Conservation (phyloP, 225 moss, liverwort and hornwort species). For the Lunularia cruciata region DNA sequence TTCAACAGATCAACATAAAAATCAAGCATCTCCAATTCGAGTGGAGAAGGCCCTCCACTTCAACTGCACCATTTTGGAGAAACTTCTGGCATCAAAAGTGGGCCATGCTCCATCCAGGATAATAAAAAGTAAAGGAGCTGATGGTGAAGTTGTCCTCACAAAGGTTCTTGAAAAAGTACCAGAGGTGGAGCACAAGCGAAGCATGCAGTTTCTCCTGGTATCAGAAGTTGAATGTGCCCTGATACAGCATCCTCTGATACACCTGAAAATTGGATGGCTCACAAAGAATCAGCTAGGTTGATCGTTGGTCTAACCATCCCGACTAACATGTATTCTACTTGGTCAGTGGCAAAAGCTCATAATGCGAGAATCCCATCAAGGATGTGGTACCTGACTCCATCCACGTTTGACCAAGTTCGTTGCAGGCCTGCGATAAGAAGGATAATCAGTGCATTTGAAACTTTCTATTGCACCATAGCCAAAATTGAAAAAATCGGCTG, state of each 20-base stretch:
- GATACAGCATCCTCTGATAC: constrained; percentile 99
- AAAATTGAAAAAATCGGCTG: too few species aligned
- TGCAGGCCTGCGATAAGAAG: constrained; percentile 73
- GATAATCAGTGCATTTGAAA: too few species aligned
- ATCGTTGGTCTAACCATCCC: not conserved
- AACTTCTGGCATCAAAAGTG: too few species aligned
- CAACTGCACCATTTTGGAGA: too few species aligned
- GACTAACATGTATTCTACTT: not conserved
- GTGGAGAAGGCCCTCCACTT: too few species aligned
- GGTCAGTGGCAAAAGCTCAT: not conserved
- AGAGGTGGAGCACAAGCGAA: constrained; percentile 97
- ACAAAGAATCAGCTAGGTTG: not conserved
- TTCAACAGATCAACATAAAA: too few species aligned
- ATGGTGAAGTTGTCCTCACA: too few species aligned
- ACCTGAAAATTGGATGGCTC: constrained; percentile 51
- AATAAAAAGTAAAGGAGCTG: too few species aligned
- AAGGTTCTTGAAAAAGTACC: too few species aligned
- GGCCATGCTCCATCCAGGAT: too few species aligned
- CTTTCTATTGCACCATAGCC: too few species aligned
- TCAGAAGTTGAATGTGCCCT: constrained; percentile 90
- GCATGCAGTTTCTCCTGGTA: constrained; percentile 98
- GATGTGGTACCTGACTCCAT: constrained; percentile 81
- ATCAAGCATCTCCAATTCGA: too few species aligned
- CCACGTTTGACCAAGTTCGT: constrained; percentile 96
- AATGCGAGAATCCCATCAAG: not conserved